Evolutionary conservation across 306 rosid species (phyloP).

Genomic region (Trifolium repens): DNA sequence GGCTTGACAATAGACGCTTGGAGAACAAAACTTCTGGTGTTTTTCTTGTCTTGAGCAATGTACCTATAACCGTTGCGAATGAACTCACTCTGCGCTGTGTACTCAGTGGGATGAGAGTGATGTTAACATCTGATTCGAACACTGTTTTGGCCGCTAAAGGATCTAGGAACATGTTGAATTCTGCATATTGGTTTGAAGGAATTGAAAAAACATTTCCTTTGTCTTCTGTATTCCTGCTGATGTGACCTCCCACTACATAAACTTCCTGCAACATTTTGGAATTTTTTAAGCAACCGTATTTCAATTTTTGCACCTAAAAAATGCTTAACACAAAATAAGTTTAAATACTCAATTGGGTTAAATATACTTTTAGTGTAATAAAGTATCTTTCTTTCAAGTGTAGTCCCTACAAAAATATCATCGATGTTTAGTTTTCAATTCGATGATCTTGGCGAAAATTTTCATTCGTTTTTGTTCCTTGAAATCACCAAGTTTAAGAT

Average conservation of each 20-base stretch:
- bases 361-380: no score
- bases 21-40: slow-evolving; percentile 73
- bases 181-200: slow-evolving; percentile 74
- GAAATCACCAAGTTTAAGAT: slow-evolving; percentile 12
- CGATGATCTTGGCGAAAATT: neutral
- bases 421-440: neutral
- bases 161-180: slow-evolving; percentile 85
- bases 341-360: neutral
- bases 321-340: neutral
- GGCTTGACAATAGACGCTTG: slow-evolving; percentile 54
- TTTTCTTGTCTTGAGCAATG: slow-evolving; percentile 36
- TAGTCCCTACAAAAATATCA: neutral
- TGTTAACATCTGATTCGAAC: slow-evolving; percentile 60
- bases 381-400: neutral
- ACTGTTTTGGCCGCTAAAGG: slow-evolving; percentile 86
- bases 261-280: slow-evolving; percentile 62
- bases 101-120: slow-evolving; percentile 75
- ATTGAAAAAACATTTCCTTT: slow-evolving; percentile 76
- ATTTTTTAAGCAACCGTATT: neutral
- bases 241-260: slow-evolving; percentile 87
- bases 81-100: slow-evolving; percentile 60
- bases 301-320: neutral
- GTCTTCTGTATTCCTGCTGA: slow-evolving; percentile 51
- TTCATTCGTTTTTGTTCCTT: neutral
- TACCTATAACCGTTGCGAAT: slow-evolving; percentile 50